Base-by-base conservation (phyloP, 148 eudicot species). In the Chenopodium formosanum region DNA sequence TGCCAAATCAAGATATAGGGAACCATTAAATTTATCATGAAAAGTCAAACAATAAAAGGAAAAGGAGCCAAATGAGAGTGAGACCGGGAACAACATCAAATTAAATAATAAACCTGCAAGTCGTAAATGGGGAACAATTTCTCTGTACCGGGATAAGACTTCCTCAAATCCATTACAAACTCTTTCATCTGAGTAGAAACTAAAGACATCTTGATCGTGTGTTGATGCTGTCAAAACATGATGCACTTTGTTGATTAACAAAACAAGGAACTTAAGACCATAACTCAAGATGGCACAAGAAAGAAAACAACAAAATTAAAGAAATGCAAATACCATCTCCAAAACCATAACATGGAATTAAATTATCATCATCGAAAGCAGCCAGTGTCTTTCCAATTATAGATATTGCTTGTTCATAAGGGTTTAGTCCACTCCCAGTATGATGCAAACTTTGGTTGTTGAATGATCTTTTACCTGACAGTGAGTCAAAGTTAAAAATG, bases 281-380 rank as follows among this genome's bases (percentile, higher is more conserved):
- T 37, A 40, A 17, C 47, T 23, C 63, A 34, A 70, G 31, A 50
- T n/a, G 9, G 20, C 56, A 25, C 20, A 56, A 62, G 53, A 32
- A 32, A 75, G n/a, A 17, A 9, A 31, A 67, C 70, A 76, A 66
- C 47, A 7, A 47, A 58, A 23, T 27, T 9, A 73, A 58, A 47
- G 25, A 66, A 65, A 37, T 63, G 25, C 40, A 53, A 2, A 75
- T 94, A 96, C 99, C 99, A 84, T 96, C 99, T 85, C 99, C 99
- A 90, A 96, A 96, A 83, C 99, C 99, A 80, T 64, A 96, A 82
- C 99, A 96, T 4, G 99, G 98, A 80, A 96, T 96, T 85, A 96
- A 74, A 85, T 96, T 96, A 83, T 96, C 99, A 75, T 96, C 99
- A 74, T 96, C 99, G 78, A 96, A 96, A 70, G 86, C 89, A 56